These are phyloP conservation scores for Penicillium sp. DNA, from an alignment of 2,329 filamentous ascomycete genomes.

Conservation along the genomic window DNA sequence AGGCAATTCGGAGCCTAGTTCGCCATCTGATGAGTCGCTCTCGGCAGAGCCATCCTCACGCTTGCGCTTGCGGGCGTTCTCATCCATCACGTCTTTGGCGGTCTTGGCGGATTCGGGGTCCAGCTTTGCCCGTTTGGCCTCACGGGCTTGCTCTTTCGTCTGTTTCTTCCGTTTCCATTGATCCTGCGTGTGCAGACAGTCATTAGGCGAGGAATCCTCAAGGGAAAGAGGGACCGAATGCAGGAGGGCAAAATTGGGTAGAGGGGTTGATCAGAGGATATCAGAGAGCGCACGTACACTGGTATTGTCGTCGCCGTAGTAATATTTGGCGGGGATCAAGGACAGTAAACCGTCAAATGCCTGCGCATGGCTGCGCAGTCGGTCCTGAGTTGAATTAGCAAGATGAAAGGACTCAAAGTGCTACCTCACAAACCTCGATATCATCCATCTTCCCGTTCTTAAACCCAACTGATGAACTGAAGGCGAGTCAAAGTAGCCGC, in stretches of 20 bases:
- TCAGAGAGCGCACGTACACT: conserved; percentile 57
- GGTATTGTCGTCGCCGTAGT: conserved; percentile 82
- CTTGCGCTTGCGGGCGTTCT: conserved; percentile 79
- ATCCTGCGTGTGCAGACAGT: conserved; percentile 57
- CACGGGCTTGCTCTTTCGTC: conserved; percentile 82
- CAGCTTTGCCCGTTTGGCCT: conserved; percentile 83
- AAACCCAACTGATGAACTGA: conserved; percentile 10
- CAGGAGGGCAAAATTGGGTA: conserved; percentile 13
- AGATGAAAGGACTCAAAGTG: conserved; percentile 5
- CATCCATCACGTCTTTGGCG: conserved; percentile 91
- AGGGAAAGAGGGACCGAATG: conserved; percentile 11
- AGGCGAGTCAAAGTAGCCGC: conserved; percentile 17
- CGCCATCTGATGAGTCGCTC: conserved; percentile 51
- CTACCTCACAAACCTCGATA: conserved; percentile 38
- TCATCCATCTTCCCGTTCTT: conserved; percentile 36
- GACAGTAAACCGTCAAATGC: conserved; percentile 86
- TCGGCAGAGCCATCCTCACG: conserved; percentile 61
- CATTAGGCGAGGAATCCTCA: conserved; percentile 15
- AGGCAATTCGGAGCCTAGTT: conserved; percentile 53
- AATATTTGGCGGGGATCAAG: conserved; percentile 85
- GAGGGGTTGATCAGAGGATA: background rate
- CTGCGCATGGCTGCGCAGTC: conserved; percentile 59
- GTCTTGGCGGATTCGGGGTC: conserved; percentile 89
- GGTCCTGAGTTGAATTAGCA: conserved; percentile 41
- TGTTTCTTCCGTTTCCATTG: conserved; percentile 97